A percentile compares a stretch with the other conserved stretches of the same genome.
phyloP scores from a whole-genome alignment of 495 filamentous ascomycete species.

The Neurospora tetraspora region DNA sequence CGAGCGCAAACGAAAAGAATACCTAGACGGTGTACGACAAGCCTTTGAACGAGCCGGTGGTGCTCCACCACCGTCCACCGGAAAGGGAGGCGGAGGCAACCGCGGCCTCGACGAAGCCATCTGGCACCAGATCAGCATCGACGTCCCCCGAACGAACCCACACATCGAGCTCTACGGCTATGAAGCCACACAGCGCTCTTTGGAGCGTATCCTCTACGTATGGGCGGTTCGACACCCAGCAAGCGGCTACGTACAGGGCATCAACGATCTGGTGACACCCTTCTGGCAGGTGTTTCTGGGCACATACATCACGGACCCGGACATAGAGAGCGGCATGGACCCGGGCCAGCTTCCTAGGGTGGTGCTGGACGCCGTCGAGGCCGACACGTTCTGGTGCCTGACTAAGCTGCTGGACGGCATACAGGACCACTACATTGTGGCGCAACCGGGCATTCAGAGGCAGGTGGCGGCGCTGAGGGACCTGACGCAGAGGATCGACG shows the following conservation, averaged over 20 bases:
- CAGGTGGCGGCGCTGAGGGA: constrained; percentile 84
- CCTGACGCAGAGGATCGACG: constrained; percentile 82
- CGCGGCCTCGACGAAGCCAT: constrained; percentile 86
- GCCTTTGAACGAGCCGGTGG: constrained; percentile 69
- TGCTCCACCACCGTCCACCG: constrained; percentile 14
- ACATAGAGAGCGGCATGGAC: constrained; percentile 91
- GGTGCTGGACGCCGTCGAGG: constrained; percentile 93
- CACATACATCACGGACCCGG: constrained; percentile 83
- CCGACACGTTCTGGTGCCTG: constrained; percentile 96
- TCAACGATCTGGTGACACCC: constrained; percentile 94
- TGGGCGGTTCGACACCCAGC: constrained; percentile 97
- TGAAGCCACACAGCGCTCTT: constrained; percentile 85
- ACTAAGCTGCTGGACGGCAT: constrained; percentile 96
- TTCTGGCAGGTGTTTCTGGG: constrained; percentile 97
- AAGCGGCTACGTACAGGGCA: constrained; percentile 95
- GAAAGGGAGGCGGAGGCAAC: constrained; percentile 21
- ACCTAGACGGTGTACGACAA: constrained; percentile 89
- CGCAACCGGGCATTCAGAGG: constrained; percentile 90
- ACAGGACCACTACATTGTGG: constrained; percentile 97
- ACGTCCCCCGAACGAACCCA: constrained; percentile 93
- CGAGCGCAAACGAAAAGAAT: constrained; percentile 93
- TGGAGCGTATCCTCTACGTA: constrained; percentile 91
- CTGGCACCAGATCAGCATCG: constrained; percentile 98
- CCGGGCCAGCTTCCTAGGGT: constrained; percentile 84
- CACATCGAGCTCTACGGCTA: constrained; percentile 91